Evolutionary conservation across 257 asterid species (phyloP).

Genomic region (Knoxia roxburghii): DNA sequence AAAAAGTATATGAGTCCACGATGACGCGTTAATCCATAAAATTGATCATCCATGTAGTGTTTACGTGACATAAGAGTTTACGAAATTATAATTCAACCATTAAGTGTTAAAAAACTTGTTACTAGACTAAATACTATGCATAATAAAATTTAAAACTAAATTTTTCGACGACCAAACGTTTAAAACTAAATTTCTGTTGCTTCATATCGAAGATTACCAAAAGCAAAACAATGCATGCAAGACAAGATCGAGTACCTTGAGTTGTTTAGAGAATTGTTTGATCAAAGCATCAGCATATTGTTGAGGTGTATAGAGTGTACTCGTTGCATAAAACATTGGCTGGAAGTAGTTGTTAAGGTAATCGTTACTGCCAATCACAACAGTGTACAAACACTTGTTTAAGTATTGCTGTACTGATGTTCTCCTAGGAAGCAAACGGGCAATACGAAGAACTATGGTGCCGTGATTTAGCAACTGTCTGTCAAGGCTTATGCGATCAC

Average conservation of each 20-base stretch:
- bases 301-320: slow-evolving; percentile 26
- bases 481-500: slow-evolving; percentile 14
- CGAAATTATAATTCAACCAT: too few species aligned
- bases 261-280: slow-evolving; percentile 17
- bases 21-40: too few species aligned
- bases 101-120: too few species aligned
- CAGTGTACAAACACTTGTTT: slow-evolving; percentile 37
- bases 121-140: too few species aligned
- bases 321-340: slow-evolving; percentile 19
- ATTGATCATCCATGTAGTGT: too few species aligned
- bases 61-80: too few species aligned
- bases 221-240: too few species aligned
- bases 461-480: slow-evolving; percentile 7
- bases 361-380: slow-evolving; percentile 56
- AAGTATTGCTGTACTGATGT: slow-evolving; percentile 15
- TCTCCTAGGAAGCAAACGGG: slow-evolving; percentile 1
- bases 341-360: slow-evolving; percentile 49
- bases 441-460: not conserved
- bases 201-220: too few species aligned
- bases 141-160: too few species aligned
- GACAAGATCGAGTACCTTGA: slow-evolving; percentile 10
- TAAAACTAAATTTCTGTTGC: too few species aligned
- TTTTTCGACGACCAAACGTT: too few species aligned
- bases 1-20: too few species aligned
- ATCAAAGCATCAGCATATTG: slow-evolving; percentile 36